Evolutionary conservation across 148 eudicot genomes (phyloP), one percentile per base, ranked within the genome.

Genomic region (Fallopia convolvulus): DNA sequence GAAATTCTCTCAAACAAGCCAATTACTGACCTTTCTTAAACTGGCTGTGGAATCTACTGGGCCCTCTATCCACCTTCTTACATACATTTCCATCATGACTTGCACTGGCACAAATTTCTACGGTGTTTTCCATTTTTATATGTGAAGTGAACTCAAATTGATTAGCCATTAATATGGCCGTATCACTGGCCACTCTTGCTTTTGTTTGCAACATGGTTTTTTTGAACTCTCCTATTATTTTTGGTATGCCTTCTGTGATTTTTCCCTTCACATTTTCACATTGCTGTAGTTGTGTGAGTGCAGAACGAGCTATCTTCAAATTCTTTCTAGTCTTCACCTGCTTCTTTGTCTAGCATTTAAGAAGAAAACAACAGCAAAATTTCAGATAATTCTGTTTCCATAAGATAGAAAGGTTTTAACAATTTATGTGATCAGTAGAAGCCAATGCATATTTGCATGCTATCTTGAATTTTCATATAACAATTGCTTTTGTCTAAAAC

Each of bases 341-440:
- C 85, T 88, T 89, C 75, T 68, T 77, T 81, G 81, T 77, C 90
- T 88, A 87, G 71, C 32, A 81, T 65, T 21, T 74, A 75, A 14
- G 53, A 18, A 80, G 74, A 53, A 44, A 63, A 75, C 74, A 77
- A 78, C 21, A 70, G 11, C 7, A 68, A 9, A 74, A 8, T 61
- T 42, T 77, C 79, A 47, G 55, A 58, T 63, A 8, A 36, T 39
- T 68, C 12, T 68, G 72, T 66, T 36, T 66, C 18, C 44, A 15
- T 14, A 33, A 20, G 44, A 10, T 66, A 36, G n/a, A 66, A 14
- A 66, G 18, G 72, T 66, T 23, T 8, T 11, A 61, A 66, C 7
- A 36, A n/a, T 66, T 33, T 17, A 66, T 32, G 44, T 66, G 72
- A 36, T 36, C 36, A 66, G 44, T 33, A 66, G 39, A 66, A 36